phyloP scores from a whole-genome alignment of 2,329 filamentous ascomycete species.

The Knufia petricola region DNA sequence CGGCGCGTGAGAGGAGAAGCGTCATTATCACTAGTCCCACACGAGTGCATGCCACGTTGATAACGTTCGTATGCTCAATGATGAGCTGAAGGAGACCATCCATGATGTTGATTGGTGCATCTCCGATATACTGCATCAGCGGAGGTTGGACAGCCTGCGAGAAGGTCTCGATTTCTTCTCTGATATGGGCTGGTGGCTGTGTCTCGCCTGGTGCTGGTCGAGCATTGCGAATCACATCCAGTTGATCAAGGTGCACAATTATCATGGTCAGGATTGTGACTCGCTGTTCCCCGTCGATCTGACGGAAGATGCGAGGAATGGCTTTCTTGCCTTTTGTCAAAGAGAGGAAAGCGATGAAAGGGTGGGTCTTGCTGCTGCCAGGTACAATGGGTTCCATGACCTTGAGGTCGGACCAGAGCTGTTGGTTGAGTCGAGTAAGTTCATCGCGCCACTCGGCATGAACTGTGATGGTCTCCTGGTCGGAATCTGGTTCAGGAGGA shows the following conservation, averaged over 20 bases:
- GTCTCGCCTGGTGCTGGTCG: conserved; percentile 68
- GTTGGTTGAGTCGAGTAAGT: conserved; percentile 61
- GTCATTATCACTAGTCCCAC: conserved; percentile 85
- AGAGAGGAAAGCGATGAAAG: conserved; percentile 91
- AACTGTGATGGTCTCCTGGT: conserved; percentile 59
- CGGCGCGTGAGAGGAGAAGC: conserved; percentile 86
- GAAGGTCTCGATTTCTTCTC: conserved; percentile 90
- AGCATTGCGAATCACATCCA: conserved; percentile 55
- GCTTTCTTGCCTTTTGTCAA: conserved; percentile 95
- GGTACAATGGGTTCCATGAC: conserved; percentile 82
- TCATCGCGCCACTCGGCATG: conserved; percentile 73
- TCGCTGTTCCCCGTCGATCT: conserved; percentile 83
- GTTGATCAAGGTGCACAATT: conserved; percentile 78
- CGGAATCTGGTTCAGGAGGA: conserved; percentile 44
- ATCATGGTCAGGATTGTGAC: conserved; percentile 93
- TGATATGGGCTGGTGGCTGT: conserved; percentile 63
- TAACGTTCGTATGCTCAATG: conserved; percentile 69
- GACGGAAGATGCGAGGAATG: conserved; percentile 86
- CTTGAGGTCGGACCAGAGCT: conserved; percentile 78
- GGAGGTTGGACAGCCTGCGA: conserved; percentile 79
- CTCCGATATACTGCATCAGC: conserved; percentile 79
- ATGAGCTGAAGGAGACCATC: conserved; percentile 81
- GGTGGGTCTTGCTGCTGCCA: conserved; percentile 60
- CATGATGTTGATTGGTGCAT: conserved; percentile 82
- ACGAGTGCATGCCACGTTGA: conserved; percentile 73